Base-by-base conservation (phyloP, 2,329 filamentous ascomycete species). In the Arthroderma sp. region DNA sequence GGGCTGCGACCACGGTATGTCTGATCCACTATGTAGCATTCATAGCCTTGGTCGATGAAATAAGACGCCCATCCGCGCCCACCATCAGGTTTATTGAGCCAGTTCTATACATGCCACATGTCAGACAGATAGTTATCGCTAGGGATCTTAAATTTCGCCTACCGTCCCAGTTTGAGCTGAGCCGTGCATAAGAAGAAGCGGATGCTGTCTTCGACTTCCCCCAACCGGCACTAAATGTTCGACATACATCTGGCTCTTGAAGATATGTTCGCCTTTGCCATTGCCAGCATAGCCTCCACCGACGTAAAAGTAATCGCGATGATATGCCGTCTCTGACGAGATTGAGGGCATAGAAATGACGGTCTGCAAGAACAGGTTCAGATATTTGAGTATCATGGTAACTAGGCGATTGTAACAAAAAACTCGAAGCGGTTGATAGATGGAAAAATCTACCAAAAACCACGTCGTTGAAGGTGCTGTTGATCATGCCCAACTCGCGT, bases 41-140 rank as follows among this genome's bases (percentile, higher is more conserved):
- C 56, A 48, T 68, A 70, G 9, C 68, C 68, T 27, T 61, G 53
- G 6, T 57, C 48, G 8, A 70, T 52, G 45, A 69, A 69, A 44
- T 60, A 64, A 1, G 64, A 63, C 4, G 66, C 65, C 68, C 67
- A 71, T 37, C 68, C 68, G 42, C 54, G 47, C 5, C 63, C 56
- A 15, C 60, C 63, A 49, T 71, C 67, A 3, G 68, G 68, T 29
- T 64, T 71, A 46, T 66, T 68, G 28, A 67, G 53, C 58, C 58
- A 67, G 39, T 63, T 62, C 55, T 60, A 30, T 10, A 34, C 32
- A 32, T 3, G 11, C 38, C 37, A 44, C 15, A 5, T 29, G 29
- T 28, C 30, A 42, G 11, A 44, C 29, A 9, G 5, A n/a, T 31
- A 30, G 11, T 11, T 28, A 30, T 30, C 32, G 9, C 7, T 38